Evolutionary conservation across 371 early-diverging fungal species (phyloP).

Genomic region (Apophysomyces variabilis): DNA sequence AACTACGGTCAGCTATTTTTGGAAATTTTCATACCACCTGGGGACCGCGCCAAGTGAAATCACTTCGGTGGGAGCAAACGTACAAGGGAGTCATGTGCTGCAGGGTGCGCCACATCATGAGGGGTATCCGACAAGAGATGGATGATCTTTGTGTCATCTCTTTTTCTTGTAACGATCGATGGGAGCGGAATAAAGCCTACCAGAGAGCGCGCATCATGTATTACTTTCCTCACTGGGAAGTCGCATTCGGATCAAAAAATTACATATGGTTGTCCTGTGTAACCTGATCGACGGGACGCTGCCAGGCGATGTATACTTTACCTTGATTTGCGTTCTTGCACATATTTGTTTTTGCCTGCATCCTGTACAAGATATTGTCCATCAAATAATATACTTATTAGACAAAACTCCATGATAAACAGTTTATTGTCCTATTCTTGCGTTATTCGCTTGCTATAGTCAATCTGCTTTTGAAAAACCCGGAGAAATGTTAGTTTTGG

Average conservation of each 20-base stretch:
- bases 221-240: neutral
- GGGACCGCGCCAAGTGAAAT: constrained; percentile 2
- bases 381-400: constrained; percentile 1
- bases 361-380: neutral
- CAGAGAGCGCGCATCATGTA: neutral
- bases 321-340: neutral
- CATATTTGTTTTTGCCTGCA: constrained; percentile 4
- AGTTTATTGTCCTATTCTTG: neutral
- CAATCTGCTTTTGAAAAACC: no score
- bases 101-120: constrained; percentile 1
- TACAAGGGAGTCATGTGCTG: constrained; percentile 4
- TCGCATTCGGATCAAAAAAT: neutral
- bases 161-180: neutral
- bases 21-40: constrained; percentile 11
- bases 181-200: neutral
- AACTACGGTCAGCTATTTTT: neutral
- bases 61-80: neutral
- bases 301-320: neutral
- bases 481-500: no score
- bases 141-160: constrained; percentile 1
- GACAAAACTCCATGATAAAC: neutral
- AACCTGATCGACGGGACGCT: neutral
- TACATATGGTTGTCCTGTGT: neutral
- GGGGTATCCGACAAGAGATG: no score
- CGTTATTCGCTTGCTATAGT: no score